phyloP scores from a whole-genome alignment of 352 stramenopile species.

The Globisporangium barbulae region DNA sequence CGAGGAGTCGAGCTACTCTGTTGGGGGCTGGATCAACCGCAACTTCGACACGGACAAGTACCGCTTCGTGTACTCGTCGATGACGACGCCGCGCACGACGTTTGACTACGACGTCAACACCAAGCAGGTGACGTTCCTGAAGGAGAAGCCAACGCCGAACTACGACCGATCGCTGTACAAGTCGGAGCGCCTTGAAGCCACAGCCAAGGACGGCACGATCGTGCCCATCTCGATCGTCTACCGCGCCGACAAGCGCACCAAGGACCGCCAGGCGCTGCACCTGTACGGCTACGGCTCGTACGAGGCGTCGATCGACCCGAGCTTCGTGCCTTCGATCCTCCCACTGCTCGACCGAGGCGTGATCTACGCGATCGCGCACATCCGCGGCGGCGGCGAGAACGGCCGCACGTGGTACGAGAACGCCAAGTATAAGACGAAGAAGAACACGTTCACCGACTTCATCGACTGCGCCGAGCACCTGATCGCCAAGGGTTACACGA shows the following conservation, averaged over 20 bases:
- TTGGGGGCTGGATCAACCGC: slow-evolving; percentile 71
- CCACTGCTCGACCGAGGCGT: slow-evolving; percentile 94
- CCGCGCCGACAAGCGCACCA: slow-evolving; percentile 52
- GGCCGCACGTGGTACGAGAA: slow-evolving; percentile 96
- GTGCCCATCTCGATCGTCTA: slow-evolving; percentile 85
- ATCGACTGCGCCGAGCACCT: slow-evolving; percentile 91
- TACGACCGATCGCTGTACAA: slow-evolving; percentile 92
- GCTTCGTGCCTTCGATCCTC: slow-evolving; percentile 89
- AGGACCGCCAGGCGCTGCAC: slow-evolving; percentile 72
- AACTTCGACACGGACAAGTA: slow-evolving; percentile 90
- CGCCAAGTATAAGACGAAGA: slow-evolving; percentile 97
- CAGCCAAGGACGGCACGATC: slow-evolving; percentile 82
- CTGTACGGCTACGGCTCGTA: slow-evolving; percentile 97
- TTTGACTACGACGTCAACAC: slow-evolving; percentile 84
- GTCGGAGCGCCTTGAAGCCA: slow-evolving; percentile 88
- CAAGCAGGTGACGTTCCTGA: slow-evolving; percentile 74
- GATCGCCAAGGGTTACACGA: slow-evolving; percentile 66
- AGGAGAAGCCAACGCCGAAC: slow-evolving; percentile 90
- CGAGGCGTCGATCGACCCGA: slow-evolving; percentile 91
- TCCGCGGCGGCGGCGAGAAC: slow-evolving; percentile 96
- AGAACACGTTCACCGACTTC: slow-evolving; percentile 98
- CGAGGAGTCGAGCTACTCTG: slow-evolving; percentile 88
- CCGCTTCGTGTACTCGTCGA: slow-evolving; percentile 91
- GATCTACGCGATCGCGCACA: slow-evolving; percentile 96
- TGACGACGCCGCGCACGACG: slow-evolving; percentile 88